Conservation (phyloP, 164 flowering plant species). For the Aristolochia californica region DNA sequence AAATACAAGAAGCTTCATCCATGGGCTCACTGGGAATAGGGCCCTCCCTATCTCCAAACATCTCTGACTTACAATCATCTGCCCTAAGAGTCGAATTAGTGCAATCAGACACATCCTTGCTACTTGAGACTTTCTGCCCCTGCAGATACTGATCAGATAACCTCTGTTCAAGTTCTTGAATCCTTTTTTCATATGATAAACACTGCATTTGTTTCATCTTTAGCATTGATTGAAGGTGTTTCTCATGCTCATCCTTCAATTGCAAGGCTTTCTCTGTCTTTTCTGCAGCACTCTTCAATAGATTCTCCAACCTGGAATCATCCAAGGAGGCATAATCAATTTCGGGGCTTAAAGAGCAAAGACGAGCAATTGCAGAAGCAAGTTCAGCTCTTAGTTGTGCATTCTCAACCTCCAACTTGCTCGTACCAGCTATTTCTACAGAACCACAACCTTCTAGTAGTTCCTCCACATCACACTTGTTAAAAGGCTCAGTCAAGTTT, state of each 20-base stretch:
- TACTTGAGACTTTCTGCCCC: conserved; percentile 32
- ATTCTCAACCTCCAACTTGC: conserved; percentile 95
- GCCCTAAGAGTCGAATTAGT: conserved; percentile 27
- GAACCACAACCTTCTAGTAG: conserved; percentile 47
- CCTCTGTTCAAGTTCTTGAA: conserved; percentile 79
- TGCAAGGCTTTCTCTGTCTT: conserved; percentile 92
- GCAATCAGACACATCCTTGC: conserved; percentile 31
- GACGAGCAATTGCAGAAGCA: conserved; percentile 72
- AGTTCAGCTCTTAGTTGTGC: conserved; percentile 93
- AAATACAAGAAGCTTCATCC: conserved; percentile 81
- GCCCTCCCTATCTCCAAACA: conserved; percentile 42
- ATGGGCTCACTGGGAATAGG: conserved; percentile 48
- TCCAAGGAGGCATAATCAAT: conserved; percentile 54
- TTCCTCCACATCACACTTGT: conserved; percentile 39
- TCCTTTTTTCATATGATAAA: conserved; percentile 79
- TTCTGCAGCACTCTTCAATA: conserved; percentile 61
- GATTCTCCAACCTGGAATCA: conserved; percentile 50
- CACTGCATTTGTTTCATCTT: conserved; percentile 68
- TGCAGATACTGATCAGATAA: conserved; percentile 65
- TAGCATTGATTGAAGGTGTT: conserved; percentile 72
- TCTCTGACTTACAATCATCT: conserved; percentile 52
- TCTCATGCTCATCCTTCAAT: conserved; percentile 77
- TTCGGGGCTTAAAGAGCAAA: conserved; percentile 54
- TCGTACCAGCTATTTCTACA: conserved; percentile 91
- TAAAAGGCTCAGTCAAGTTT: conserved; percentile 13